These are phyloP conservation scores for Cronartium ribicola DNA, from an alignment of 1,284 basidiomycete genomes.

Conservation along the genomic window DNA sequence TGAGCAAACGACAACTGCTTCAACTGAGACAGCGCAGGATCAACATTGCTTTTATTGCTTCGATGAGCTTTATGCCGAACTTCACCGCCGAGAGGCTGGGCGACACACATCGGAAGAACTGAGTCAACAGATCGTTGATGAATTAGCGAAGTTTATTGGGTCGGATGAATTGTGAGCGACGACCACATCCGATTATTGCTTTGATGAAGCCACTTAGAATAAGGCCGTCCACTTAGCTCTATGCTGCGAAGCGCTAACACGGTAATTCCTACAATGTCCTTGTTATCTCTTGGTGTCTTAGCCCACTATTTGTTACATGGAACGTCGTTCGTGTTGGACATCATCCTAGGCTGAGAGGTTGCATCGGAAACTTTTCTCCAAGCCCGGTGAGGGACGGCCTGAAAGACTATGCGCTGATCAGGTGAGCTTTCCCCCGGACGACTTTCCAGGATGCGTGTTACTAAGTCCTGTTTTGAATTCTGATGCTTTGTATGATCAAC, in stretches of 20 bases:
- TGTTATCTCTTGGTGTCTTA: constrained; percentile 51
- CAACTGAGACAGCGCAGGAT: constrained; percentile 12
- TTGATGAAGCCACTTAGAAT: not conserved
- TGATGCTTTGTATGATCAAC: constrained; percentile 43
- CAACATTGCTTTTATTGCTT: constrained; percentile 73
- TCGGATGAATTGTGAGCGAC: constrained; percentile 23
- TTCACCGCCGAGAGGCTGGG: constrained; percentile 48
- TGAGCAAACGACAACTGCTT: constrained; percentile 17
- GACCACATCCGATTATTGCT: not conserved
- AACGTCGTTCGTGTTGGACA: constrained; percentile 60
- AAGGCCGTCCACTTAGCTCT: not conserved
- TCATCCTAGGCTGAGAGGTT: constrained; percentile 71
- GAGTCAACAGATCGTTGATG: not conserved
- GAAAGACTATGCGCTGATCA: constrained; percentile 82
- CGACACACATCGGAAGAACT: not conserved
- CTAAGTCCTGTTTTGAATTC: constrained; percentile 51
- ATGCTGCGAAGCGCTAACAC: too few relatives aligned
- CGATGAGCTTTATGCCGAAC: constrained; percentile 68
- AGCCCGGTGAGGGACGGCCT: constrained; percentile 71
- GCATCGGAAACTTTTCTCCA: constrained; percentile 89
- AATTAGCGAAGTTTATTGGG: constrained; percentile 17
- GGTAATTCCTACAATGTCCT: constrained; percentile 21
- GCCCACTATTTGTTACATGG: constrained; percentile 96
- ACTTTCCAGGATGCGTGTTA: not conserved
- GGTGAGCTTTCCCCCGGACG: constrained; percentile 52